Evolutionary conservation across 1,284 basidiomycete genomes (phyloP).

Genomic region (Melampsora americana): DNA sequence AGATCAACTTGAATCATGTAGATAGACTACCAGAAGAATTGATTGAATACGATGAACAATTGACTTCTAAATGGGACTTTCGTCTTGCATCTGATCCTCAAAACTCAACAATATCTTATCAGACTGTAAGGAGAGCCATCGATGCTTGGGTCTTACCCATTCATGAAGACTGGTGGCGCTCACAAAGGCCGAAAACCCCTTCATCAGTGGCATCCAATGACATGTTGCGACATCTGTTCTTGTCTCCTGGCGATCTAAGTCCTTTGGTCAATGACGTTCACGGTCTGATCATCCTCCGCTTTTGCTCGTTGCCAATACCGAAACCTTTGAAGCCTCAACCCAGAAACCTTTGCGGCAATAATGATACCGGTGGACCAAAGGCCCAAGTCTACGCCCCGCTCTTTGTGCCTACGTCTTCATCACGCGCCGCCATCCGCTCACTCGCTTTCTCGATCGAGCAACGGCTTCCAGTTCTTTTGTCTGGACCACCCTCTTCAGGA

Average conservation of each 20-base stretch:
- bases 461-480: slow-evolving; percentile 71
- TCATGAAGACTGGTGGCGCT: slow-evolving; percentile 18
- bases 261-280: slow-evolving; percentile 17
- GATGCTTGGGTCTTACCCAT: slow-evolving; percentile 41
- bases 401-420: slow-evolving; percentile 35
- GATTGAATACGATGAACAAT: slow-evolving; percentile 34
- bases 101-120: slow-evolving; percentile 6
- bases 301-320: slow-evolving; percentile 15
- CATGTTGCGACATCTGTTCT: slow-evolving; percentile 1
- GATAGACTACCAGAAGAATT: slow-evolving; percentile 25
- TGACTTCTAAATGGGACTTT: slow-evolving; percentile 33
- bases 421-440: slow-evolving; percentile 28
- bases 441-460: slow-evolving; percentile 36
- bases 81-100: not conserved
- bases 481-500: slow-evolving; percentile 82
- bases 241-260: slow-evolving; percentile 20
- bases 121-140: slow-evolving; percentile 23
- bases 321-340: not conserved
- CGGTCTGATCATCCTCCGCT: slow-evolving; percentile 22
- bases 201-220: not conserved
- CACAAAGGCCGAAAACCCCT: not conserved
- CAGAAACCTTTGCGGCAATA: not conserved
- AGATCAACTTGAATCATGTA: not conserved
- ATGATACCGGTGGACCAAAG: too few species aligned
- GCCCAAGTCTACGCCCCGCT: not conserved